Evolutionary conservation across 352 stramenopile genomes (phyloP).

Genomic region (Globisporangium alternatum): DNA sequence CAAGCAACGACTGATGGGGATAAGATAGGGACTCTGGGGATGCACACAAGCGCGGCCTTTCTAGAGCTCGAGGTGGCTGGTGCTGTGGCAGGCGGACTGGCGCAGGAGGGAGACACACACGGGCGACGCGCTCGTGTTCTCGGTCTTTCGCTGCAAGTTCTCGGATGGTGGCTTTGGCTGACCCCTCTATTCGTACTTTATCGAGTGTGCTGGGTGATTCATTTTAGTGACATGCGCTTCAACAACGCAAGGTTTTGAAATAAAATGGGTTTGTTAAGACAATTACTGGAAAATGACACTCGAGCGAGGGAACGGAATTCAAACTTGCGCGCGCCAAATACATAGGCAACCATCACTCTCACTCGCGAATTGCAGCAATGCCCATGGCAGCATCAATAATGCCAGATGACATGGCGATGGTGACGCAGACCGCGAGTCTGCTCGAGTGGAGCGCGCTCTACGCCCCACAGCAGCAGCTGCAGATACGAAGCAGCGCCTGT

Average conservation of each 20-base stretch:
- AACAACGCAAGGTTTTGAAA: background rate
- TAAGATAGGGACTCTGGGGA: background rate
- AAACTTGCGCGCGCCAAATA: conserved; percentile 12
- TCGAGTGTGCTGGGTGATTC: background rate
- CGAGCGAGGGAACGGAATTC: background rate
- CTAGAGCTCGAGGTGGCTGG: background rate
- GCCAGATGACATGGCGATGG: background rate
- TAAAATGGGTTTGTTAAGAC: no score
- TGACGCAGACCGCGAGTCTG: conserved; percentile 25
- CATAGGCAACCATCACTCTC: conserved; percentile 9
- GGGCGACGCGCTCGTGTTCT: background rate
- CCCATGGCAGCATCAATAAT: background rate
- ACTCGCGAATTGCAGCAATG: conserved; percentile 2
- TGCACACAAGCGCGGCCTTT: background rate
- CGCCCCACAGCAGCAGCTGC: background rate
- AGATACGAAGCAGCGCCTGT: background rate
- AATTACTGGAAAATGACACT: background rate
- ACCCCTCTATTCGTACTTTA: conserved; percentile 12
- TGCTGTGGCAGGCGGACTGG: background rate
- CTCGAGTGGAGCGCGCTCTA: conserved; percentile 35
- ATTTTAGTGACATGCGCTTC: conserved; percentile 3
- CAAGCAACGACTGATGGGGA: background rate
- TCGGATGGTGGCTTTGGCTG: background rate
- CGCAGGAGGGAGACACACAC: background rate
- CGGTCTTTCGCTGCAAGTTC: conserved; percentile 6